Base-by-base conservation (phyloP, 23 red algal genomes). In the Agarophyton chilense region DNA sequence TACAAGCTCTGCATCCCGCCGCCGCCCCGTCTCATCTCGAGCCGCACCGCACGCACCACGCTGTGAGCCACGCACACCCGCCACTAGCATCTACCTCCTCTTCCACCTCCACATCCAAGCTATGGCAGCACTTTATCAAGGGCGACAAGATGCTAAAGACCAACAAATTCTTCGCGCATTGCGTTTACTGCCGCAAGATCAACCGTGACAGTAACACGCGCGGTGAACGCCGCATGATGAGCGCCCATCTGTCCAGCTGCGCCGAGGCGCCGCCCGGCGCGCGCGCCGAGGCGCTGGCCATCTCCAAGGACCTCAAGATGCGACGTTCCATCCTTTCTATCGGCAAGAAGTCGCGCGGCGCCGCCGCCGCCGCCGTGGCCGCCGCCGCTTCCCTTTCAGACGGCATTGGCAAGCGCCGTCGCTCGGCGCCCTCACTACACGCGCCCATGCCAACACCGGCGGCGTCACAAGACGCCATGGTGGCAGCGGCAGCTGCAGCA, bases 91-190 rank as follows among this genome's bases (percentile, higher is more conserved):
- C 64, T 33, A 2, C 64, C 38, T 4, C 47, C 21, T n/a, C n/a
- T n/a, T 47, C 81, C 35, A 56, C 78, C 53, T 85, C 81, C 32
- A 85, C 81, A 11, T 67, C 81, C 36, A 85, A 85, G 44, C 58
- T 85, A 18, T 85, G 81, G 81, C 51, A 85, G 81, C 81, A 85
- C 62, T 85, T 85, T 36, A 68, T 85, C 81, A 85, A 85, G 44
- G 81, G 81, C 62, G 81, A 85, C 0, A 85, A 85, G 64, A 85
- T 85, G 81, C 81, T 71, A 45, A 85, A 85, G 62, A 85, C 81
- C 19, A 85, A 85, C 58, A 85, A 85, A 45, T 85, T 85, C 58
- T 85, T 71, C 56, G 81, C 81, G 11, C 81, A 85, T 35, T 85
- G 81, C 81, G 58, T 85, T 24, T 85, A 85, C 28, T 85, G 81